Percentiles rank a stretch among this genome's conserved stretches.
phyloP scores from a whole-genome alignment of 495 filamentous ascomycete genomes.

The Aspergillus diversus region DNA sequence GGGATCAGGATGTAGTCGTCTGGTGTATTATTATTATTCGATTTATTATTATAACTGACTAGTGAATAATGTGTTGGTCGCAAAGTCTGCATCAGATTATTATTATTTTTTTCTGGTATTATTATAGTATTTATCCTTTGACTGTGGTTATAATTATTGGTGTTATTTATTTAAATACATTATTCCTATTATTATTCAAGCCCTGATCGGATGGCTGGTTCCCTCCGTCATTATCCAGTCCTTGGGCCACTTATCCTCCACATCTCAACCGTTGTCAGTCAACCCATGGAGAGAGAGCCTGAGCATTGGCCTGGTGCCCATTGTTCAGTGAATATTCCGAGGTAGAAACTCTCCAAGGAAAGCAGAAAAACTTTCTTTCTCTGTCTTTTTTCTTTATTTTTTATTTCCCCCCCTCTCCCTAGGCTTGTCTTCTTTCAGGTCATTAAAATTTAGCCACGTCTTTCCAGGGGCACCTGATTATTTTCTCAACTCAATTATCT shows the following conservation, averaged over 20 bases:
- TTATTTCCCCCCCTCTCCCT: background rate
- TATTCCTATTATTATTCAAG: slow-evolving; percentile 15
- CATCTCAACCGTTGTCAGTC: slow-evolving; percentile 24
- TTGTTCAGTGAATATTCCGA: slow-evolving; percentile 18
- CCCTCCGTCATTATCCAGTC: slow-evolving; percentile 13
- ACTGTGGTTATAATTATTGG: slow-evolving; percentile 12
- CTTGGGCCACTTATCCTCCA: slow-evolving; percentile 24
- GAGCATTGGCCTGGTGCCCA: slow-evolving; percentile 10
- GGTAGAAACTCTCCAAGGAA: slow-evolving; percentile 16
- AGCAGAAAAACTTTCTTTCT: background rate
- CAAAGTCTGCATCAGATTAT: slow-evolving; percentile 14
- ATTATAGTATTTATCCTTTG: slow-evolving; percentile 3
- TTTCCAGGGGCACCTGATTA: too few relatives aligned
- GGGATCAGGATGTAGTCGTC: slow-evolving; percentile 14
- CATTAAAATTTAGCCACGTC: too few relatives aligned
- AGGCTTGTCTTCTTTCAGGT: too few relatives aligned
- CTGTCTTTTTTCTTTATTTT: background rate
- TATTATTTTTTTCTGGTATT: slow-evolving; percentile 19
- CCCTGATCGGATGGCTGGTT: slow-evolving; percentile 19
- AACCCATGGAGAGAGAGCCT: slow-evolving; percentile 18
- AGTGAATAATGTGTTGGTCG: slow-evolving; percentile 7
- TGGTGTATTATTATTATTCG: slow-evolving; percentile 10
- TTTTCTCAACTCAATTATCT: background rate
- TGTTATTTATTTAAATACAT: slow-evolving; percentile 7
- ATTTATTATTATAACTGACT: slow-evolving; percentile 1